Percentiles rank a stretch among this genome's conserved stretches.
phyloP scores from a whole-genome alignment of 352 stramenopile genomes.

The Phytophthora pinifolia region DNA sequence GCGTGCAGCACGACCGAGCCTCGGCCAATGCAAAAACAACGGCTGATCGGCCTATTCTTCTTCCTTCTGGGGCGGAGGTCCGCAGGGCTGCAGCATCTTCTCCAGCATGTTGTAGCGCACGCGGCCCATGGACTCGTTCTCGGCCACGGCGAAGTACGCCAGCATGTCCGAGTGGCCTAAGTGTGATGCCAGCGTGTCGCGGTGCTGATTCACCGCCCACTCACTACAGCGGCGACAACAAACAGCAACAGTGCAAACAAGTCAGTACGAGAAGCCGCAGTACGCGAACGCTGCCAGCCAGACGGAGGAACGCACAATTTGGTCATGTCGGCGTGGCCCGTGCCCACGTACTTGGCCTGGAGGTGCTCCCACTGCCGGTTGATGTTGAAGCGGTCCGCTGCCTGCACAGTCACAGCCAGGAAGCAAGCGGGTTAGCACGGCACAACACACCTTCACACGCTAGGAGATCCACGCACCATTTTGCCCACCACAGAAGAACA shows the following conservation, averaged over 20 bases:
- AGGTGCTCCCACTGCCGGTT: constrained; percentile 94
- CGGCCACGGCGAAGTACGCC: constrained; percentile 96
- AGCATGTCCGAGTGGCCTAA: constrained; percentile 98
- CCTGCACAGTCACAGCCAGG: constrained; percentile 32
- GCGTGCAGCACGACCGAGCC: neutral
- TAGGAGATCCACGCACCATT: constrained; percentile 31
- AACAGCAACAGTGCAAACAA: neutral
- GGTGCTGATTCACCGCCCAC: constrained; percentile 98
- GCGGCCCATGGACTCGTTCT: constrained; percentile 96
- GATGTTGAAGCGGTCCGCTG: constrained; percentile 90
- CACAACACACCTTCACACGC: neutral
- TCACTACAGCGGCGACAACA: constrained; percentile 61
- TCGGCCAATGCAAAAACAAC: neutral
- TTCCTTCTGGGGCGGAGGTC: constrained; percentile 70
- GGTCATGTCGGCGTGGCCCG: constrained; percentile 95
- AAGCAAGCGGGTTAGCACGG: constrained; percentile 8
- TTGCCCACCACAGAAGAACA: neutral
- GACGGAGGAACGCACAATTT: constrained; percentile 89
- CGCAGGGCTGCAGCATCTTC: constrained; percentile 86
- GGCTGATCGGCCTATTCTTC: constrained; percentile 49
- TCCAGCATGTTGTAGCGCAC: constrained; percentile 65
- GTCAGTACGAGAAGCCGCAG: neutral
- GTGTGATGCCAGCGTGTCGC: constrained; percentile 97
- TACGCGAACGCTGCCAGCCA: neutral
- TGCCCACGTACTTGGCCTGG: constrained; percentile 95